Percentiles rank a stretch among this genome's conserved stretches.
These are phyloP conservation scores for Penicillium janthinellum DNA, from an alignment of 2,329 filamentous ascomycete species.

Conservation along the genomic window DNA sequence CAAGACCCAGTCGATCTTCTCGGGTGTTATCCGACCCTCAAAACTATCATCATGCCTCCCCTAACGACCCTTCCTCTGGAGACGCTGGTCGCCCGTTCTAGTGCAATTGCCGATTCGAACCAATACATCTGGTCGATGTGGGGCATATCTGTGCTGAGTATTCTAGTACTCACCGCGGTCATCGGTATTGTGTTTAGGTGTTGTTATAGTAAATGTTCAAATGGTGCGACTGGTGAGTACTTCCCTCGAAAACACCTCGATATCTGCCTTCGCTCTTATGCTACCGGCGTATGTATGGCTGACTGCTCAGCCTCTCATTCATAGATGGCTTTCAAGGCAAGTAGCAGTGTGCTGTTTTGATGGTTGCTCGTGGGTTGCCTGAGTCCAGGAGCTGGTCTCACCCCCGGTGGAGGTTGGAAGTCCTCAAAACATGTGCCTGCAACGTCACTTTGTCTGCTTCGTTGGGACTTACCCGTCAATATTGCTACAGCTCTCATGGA, in stretches of 20 bases:
- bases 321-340: background rate
- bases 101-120: too few species aligned
- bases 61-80: too few species aligned
- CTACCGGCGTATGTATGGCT: too few species aligned
- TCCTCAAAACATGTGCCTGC: background rate
- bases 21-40: too few species aligned
- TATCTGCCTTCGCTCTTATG: too few species aligned
- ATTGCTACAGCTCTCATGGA: background rate
- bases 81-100: too few species aligned
- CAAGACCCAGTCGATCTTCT: too few species aligned
- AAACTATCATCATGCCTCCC: too few species aligned
- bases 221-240: too few species aligned
- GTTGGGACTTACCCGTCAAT: background rate
- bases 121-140: background rate
- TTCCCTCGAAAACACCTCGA: too few species aligned
- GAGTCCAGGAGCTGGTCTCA: background rate
- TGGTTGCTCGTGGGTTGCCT: background rate
- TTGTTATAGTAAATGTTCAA: too few species aligned
- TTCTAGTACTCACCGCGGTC: background rate
- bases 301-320: background rate
- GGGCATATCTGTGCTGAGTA: background rate
- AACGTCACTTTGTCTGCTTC: background rate
- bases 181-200: too few species aligned
- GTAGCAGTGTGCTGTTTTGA: background rate
- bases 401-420: background rate